A percentile compares a stretch with the other conserved stretches of the same genome.
Conservation (phyloP, 352 stramenopile species). For the Phytophthora tubulina region DNA sequence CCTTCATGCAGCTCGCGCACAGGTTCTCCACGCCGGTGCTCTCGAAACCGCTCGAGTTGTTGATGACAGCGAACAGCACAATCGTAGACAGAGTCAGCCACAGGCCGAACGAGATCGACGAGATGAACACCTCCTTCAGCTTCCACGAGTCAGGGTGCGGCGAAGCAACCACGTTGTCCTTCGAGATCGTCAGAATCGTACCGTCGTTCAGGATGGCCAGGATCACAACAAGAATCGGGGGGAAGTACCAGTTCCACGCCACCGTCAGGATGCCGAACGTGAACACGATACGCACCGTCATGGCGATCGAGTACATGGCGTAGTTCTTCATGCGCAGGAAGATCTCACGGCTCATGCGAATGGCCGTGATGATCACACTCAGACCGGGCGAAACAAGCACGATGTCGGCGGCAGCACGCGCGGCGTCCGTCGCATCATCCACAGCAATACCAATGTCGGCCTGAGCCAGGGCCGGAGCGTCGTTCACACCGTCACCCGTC, state of each 20-base stretch:
- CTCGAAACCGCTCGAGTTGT: slow-evolving; percentile 71
- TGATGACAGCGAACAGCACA: slow-evolving; percentile 65
- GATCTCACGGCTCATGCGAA: slow-evolving; percentile 89
- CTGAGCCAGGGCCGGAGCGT: slow-evolving; percentile 90
- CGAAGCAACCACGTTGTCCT: slow-evolving; percentile 77
- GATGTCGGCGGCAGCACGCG: slow-evolving; percentile 90
- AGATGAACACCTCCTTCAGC: slow-evolving; percentile 76
- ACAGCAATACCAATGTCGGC: slow-evolving; percentile 94
- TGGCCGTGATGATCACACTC: slow-evolving; percentile 90
- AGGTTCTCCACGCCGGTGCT: slow-evolving; percentile 65
- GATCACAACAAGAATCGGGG: slow-evolving; percentile 90
- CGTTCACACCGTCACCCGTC: slow-evolving; percentile 93
- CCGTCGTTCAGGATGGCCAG: slow-evolving; percentile 93
- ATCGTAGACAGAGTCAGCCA: slow-evolving; percentile 76
- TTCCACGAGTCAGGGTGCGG: slow-evolving; percentile 78
- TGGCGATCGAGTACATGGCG: slow-evolving; percentile 92
- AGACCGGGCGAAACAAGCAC: slow-evolving; percentile 91
- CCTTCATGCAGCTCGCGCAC: slow-evolving; percentile 66
- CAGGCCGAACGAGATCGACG: slow-evolving; percentile 71
- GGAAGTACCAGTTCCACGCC: slow-evolving; percentile 90
- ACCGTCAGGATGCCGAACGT: slow-evolving; percentile 91
- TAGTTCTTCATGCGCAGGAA: slow-evolving; percentile 94
- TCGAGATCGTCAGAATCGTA: slow-evolving; percentile 84
- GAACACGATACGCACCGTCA: slow-evolving; percentile 90
- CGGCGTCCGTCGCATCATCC: slow-evolving; percentile 89